Base-by-base conservation (phyloP, 2,329 filamentous ascomycete genomes). In the Arthrobotrys musiformis region DNA sequence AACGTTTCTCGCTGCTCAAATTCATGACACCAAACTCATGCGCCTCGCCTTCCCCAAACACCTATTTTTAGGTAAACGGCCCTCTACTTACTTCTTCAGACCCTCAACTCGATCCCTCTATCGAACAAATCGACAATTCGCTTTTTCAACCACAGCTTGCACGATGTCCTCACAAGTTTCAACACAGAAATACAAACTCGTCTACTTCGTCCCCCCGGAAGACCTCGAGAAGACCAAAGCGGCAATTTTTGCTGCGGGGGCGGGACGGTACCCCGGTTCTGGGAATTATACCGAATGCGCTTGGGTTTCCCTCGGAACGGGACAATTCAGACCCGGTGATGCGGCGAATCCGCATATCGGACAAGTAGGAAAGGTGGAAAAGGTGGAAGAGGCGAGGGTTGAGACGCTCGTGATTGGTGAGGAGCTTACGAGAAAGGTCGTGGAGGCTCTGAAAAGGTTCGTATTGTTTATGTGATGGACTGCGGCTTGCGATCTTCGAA, bases 331-430 rank as follows among this genome's bases (percentile, higher is more conserved):
- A 0, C 90, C 90, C 0, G 89, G 88, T 0, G 85, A 86, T 67
- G 82, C 84, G 0, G 89, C 90, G 0, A 90, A 89, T 56, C 90
- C 90, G 2, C 84, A 89, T 80, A 89, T 92, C 78, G 91, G 90
- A 0, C 83, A 83, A 8, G 83, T 86, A 0, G 89, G 89, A 0
- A 82, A 84, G 28, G 80, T 92, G 0, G 89, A 92, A 82, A 82
- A 88, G 72, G 85, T 88, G 0, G 85, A 87, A 2, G 90, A 92
- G 82, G 85, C 87, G 1, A 86, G 86, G 56, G 88, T 91, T 15
- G 90, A 93, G 84, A 87, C 88, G 0, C 81, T 91, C 2, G 90
- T 89, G 81, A 79, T 88, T 0, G 89, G 89, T 0, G 86, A 87
- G 80, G 88, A 90, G 7, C 85, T 88, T 17, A 85, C 85, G 0